Evolutionary conservation across 768 basidiomycete genomes (phyloP), one percentile per base, ranked within the genome.

Genomic region (Tulasnella sp.): DNA sequence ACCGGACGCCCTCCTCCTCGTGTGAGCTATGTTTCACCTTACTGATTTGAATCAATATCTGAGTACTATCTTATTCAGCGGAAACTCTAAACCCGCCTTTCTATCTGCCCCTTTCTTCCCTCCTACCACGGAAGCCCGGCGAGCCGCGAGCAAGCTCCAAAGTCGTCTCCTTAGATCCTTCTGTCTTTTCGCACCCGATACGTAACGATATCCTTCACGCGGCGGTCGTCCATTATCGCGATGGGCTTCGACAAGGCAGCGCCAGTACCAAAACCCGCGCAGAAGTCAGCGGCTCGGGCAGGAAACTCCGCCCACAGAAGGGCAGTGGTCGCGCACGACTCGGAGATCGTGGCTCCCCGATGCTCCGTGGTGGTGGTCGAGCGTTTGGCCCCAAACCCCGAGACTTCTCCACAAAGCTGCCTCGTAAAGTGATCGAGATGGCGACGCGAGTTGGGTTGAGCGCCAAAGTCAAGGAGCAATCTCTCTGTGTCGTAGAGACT

Each of bases 171-270:
- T 72, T 78, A 2, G 72, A 75, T 19, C 67, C 75, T 4, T 68
- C 69, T 5, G 85, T 98, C 29, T 99, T 98, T 73, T 77, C 80
- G 62, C 84, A 90, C 65, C 90, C 93, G 42, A 81, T 93, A 45
- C 88, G 95, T 51, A 81, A 83, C 21, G 94, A 97, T 70, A 88
- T 99, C 63, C 80, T 98, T 2, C 94, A 98, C 70, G 79, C 91
- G 47, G 95, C 93, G 68, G 85, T 93, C 32, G 80, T 86, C 4
- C 89, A 95, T 67, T 80, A 96, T 69, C 82, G 86, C 42, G 90
- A 96, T 67, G 80, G 83, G 19, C 78, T 93, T 15, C 84, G 95
- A n/a, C 87, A 92, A 74, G 95, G 95, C 27, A 86, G 88, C 11
- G 92, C 90, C 23, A 85, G 77, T 63, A 96, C 92, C 17, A 97